These are phyloP conservation scores for Kwoniella shivajii DNA, from an alignment of 1,284 basidiomycete species.

Conservation along the genomic window DNA sequence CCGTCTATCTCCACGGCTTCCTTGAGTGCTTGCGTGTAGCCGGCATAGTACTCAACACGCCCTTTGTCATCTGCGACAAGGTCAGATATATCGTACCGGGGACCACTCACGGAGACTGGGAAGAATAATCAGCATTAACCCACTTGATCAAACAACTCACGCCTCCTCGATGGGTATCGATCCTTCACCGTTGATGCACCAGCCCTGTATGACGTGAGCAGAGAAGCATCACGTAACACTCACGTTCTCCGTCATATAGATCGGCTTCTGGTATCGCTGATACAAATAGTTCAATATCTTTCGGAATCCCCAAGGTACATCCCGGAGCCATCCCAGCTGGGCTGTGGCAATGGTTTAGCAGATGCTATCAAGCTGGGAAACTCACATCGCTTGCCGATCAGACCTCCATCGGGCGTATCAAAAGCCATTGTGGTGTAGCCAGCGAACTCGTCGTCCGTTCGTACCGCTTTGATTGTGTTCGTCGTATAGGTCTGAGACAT, in stretches of 20 bases:
- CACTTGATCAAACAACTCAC: slow-evolving; percentile 30
- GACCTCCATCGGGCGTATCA: slow-evolving; percentile 59
- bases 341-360: slow-evolving; percentile 6
- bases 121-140: background rate
- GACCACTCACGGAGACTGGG: slow-evolving; percentile 11
- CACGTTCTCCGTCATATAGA: slow-evolving; percentile 57
- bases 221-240: background rate
- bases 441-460: slow-evolving; percentile 60
- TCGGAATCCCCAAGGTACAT: slow-evolving; percentile 47
- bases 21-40: slow-evolving; percentile 63
- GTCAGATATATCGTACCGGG: background rate
- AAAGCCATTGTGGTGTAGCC: slow-evolving; percentile 58
- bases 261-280: slow-evolving; percentile 66
- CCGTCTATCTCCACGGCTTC: slow-evolving; percentile 67
- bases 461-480: slow-evolving; percentile 61
- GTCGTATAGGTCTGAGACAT: slow-evolving; percentile 72
- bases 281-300: slow-evolving; percentile 69
- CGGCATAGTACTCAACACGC: slow-evolving; percentile 69
- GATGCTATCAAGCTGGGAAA: background rate
- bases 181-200: slow-evolving; percentile 62
- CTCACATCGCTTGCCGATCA: slow-evolving; percentile 68
- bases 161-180: slow-evolving; percentile 61
- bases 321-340: slow-evolving; percentile 43
- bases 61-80: slow-evolving; percentile 60
- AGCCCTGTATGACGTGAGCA: slow-evolving; percentile 2